Conservation (phyloP, 2,329 filamentous ascomycete genomes). For the Plenodomus biglobosus region DNA sequence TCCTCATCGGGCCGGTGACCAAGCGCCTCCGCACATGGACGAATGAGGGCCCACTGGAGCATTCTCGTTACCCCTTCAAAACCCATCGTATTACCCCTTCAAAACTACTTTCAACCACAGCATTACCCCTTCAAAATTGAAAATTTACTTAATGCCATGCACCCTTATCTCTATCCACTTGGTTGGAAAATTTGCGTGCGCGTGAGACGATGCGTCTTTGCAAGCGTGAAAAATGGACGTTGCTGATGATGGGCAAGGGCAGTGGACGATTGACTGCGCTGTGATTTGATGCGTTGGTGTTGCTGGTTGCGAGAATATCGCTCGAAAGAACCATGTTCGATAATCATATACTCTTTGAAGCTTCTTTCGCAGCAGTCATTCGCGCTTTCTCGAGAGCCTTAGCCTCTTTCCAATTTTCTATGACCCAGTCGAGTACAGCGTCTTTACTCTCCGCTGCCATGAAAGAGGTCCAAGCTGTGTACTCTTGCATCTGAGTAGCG, state of each 20-base stretch:
- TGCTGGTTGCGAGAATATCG: background rate
- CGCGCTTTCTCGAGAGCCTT: slow-evolving; percentile 35
- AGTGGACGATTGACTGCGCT: background rate
- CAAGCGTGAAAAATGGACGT: background rate
- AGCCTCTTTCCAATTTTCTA: slow-evolving; percentile 32
- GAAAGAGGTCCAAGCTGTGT: slow-evolving; percentile 25
- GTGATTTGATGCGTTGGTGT: background rate
- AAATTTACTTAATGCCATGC: slow-evolving; percentile 25
- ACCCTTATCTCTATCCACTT: background rate
- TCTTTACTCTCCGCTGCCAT: slow-evolving; percentile 12
- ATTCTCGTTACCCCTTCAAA: slow-evolving; percentile 37
- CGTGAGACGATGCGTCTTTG: background rate
- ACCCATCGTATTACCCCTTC: slow-evolving; percentile 39
- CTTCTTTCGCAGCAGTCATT: slow-evolving; percentile 15
- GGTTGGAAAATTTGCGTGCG: slow-evolving; percentile 1
- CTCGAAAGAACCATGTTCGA: background rate
- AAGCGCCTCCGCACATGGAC: slow-evolving; percentile 3
- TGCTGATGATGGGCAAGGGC: slow-evolving; percentile 2
- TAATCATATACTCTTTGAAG: slow-evolving; percentile 1
- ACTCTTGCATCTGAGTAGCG: slow-evolving; percentile 15
- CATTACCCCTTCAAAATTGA: slow-evolving; percentile 45
- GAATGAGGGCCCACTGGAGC: slow-evolving; percentile 13
- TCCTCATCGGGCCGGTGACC: slow-evolving; percentile 19
- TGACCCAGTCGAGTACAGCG: slow-evolving; percentile 33
- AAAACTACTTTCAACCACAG: slow-evolving; percentile 22